Evolutionary conservation across 2,329 filamentous ascomycete genomes (phyloP), one percentile per base, ranked within the genome.

Genomic region (Amauroascus verrucosus): DNA sequence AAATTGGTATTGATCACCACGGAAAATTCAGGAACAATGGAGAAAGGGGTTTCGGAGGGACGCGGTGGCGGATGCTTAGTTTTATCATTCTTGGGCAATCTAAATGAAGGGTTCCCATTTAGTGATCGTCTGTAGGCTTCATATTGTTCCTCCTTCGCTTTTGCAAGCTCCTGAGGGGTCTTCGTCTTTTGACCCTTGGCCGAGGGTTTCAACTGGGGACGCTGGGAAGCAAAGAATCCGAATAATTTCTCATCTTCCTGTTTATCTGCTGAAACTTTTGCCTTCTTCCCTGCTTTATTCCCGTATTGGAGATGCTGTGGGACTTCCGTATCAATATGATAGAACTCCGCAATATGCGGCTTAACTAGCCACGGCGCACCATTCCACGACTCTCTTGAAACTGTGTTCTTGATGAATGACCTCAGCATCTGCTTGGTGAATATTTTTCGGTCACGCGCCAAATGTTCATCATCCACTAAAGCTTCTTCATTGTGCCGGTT

Each of bases 291-390:
- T 32, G 84, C 79, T 67, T 88, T 90, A 58, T 80, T 86, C 59
- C 91, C 88, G 65, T 94, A 84, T 51, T 84, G 84, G 14, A 95
- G 75, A 63, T 94, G 85, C 49, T 83, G 79, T 6, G 93, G 93
- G 11, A 97, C 82, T 51, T 88, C 82, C n/a, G 83, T 89, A 57
- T 88, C 84, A 58, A 98, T 93, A 57, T 88, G 84, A 68, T 93
- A 95, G 58, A 84, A 79, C 44, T 82, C 81, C 0, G 93, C 93
- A 55, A 95, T 83, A 51, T 88, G 83, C 33, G 85, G 79, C 71
- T 94, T 96, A 16, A 97, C 91, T 53, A 95, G 74, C 93, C 93
- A 98, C 0, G 93, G 91, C 0, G 93, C 93, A n/a, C 91, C 91
- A 56, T 83, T 91, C 88, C 90, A 97, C 3, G 88, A 81, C 64